A percentile compares a stretch with the other conserved stretches of the same genome.
These are phyloP conservation scores for Didymella sp. DNA, from an alignment of 2,329 filamentous ascomycete species.

Conservation along the genomic window DNA sequence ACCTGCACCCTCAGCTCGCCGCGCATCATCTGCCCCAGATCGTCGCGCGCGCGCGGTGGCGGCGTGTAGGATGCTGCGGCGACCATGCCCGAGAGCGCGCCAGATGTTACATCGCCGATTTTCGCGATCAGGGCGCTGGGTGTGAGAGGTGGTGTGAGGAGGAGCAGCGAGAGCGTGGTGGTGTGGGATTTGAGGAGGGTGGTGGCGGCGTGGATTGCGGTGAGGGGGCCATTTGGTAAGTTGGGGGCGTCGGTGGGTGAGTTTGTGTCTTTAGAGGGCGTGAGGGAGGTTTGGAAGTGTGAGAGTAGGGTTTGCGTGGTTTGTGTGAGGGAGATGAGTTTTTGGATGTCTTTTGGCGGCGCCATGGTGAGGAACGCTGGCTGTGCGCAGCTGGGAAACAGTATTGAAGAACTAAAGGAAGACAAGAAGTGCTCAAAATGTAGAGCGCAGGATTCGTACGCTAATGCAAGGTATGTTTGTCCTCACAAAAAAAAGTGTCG, in stretches of 20 bases:
- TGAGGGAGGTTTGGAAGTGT: conserved; percentile 47
- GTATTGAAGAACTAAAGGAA: not conserved
- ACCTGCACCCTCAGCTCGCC: conserved; percentile 68
- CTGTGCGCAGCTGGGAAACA: not conserved
- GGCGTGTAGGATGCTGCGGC: conserved; percentile 57
- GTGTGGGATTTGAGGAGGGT: conserved; percentile 79
- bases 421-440: too few relatives aligned
- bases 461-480: not conserved
- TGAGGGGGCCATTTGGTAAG: conserved; percentile 58
- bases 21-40: conserved; percentile 59
- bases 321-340: conserved; percentile 46
- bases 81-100: conserved; percentile 75
- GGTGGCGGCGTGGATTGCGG: conserved; percentile 74
- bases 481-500: conserved; percentile 5
- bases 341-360: conserved; percentile 33
- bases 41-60: conserved; percentile 23
- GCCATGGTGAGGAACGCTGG: not conserved
- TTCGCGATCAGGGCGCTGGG: conserved; percentile 75
- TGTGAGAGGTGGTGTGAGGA: conserved; percentile 87
- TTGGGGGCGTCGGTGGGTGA: conserved; percentile 14
- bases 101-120: conserved; percentile 73
- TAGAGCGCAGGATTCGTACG: not conserved
- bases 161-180: conserved; percentile 85
- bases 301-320: conserved; percentile 46
- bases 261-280: conserved; percentile 24